These are phyloP conservation scores for Fonsecaea erecta DNA, from an alignment of 2,329 filamentous ascomycete species.

Conservation along the genomic window DNA sequence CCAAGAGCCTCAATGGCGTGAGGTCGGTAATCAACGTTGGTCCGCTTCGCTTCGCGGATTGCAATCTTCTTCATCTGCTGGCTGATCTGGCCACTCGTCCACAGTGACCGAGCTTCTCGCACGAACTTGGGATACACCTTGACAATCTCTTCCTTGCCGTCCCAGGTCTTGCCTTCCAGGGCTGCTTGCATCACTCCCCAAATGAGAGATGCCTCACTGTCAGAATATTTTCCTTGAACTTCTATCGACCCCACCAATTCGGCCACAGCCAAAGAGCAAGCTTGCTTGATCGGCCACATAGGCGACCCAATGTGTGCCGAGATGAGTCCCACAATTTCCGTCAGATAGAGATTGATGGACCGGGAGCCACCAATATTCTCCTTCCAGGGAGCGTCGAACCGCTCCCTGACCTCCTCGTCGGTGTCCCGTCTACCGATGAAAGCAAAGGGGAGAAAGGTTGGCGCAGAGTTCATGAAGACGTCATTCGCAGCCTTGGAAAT, in stretches of 20 bases:
- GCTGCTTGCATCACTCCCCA: constrained; percentile 87
- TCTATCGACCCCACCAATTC: constrained; percentile 69
- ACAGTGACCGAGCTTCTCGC: constrained; percentile 64
- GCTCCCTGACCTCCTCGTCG: constrained; percentile 75
- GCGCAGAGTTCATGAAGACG: constrained; percentile 77
- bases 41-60: constrained; percentile 85
- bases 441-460: constrained; percentile 78
- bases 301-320: constrained; percentile 73
- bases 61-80: constrained; percentile 75
- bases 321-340: constrained; percentile 76
- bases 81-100: constrained; percentile 61
- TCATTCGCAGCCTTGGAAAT: constrained; percentile 88
- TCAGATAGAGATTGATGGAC: constrained; percentile 79
- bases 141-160: constrained; percentile 85
- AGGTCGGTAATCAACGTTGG: constrained; percentile 81
- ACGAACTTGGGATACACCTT: constrained; percentile 79
- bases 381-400: constrained; percentile 85
- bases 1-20: constrained; percentile 75
- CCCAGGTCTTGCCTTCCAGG: constrained; percentile 86
- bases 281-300: constrained; percentile 90
- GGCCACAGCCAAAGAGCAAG: constrained; percentile 78
- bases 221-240: constrained; percentile 58
- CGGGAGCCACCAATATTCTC: constrained; percentile 86
- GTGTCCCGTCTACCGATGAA: constrained; percentile 87
- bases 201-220: constrained; percentile 64